Percentiles rank a stretch among this genome's conserved stretches.
These are phyloP conservation scores for Mimosa bimucronata DNA, from an alignment of 306 rosid species.

Conservation along the genomic window DNA sequence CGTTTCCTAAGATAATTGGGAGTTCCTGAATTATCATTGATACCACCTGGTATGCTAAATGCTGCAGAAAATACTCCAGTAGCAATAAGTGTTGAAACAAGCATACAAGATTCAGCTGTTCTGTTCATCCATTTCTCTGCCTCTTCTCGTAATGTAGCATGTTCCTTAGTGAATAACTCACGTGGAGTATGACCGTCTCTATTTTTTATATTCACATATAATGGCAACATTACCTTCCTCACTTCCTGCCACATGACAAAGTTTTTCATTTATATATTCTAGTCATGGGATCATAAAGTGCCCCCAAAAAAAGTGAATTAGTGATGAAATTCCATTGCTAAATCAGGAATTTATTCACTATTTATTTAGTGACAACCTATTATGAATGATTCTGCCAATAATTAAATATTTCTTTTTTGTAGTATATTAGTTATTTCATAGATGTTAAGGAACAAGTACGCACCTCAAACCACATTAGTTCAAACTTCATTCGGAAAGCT, in stretches of 20 bases:
- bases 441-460: too few species aligned
- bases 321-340: too few species aligned
- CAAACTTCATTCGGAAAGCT: neutral
- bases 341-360: too few species aligned
- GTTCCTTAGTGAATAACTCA: neutral
- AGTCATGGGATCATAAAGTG: too few species aligned
- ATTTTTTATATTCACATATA: too few species aligned
- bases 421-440: too few species aligned
- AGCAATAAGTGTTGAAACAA: neutral
- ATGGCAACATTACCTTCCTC: constrained; percentile 34
- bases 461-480: neutral
- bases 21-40: neutral
- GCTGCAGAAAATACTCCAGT: too few species aligned
- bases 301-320: too few species aligned
- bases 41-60: neutral
- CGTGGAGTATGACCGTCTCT: neutral
- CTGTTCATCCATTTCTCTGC: neutral
- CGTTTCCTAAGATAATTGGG: neutral
- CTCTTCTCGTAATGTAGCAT: neutral
- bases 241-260: neutral
- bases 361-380: too few species aligned
- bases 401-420: too few species aligned
- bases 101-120: neutral
- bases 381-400: too few species aligned
- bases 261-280: neutral